phyloP scores from a whole-genome alignment of 2,329 filamentous ascomycete genomes.

The Trichophyton rubrum region DNA sequence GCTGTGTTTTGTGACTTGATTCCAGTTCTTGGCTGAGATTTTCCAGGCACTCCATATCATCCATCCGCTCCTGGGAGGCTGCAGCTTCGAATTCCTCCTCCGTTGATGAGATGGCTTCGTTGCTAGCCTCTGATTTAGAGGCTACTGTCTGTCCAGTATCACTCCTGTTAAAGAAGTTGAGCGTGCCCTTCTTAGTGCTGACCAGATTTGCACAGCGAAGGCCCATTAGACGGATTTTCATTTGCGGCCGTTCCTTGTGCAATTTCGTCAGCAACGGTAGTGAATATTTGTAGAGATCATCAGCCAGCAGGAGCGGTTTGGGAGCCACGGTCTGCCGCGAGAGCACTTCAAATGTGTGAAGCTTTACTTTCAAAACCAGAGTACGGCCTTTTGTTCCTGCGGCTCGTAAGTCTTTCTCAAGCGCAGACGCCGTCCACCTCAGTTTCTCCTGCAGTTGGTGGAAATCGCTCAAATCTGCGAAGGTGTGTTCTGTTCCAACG shows the following conservation, averaged over 20 bases:
- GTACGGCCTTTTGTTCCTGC: slow-evolving; percentile 84
- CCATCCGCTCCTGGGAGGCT: slow-evolving; percentile 46
- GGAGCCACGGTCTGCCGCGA: slow-evolving; percentile 69
- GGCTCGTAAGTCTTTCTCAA: slow-evolving; percentile 70
- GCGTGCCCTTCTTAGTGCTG: slow-evolving; percentile 65
- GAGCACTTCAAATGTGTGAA: slow-evolving; percentile 85
- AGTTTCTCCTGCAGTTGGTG: slow-evolving; percentile 62
- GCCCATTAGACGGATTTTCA: slow-evolving; percentile 78
- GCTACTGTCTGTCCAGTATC: slow-evolving; percentile 17
- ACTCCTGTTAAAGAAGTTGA: slow-evolving; percentile 69
- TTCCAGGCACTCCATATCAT: slow-evolving; percentile 51
- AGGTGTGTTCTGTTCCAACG: slow-evolving; percentile 87
- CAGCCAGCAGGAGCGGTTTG: slow-evolving; percentile 56
- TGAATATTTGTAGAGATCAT: slow-evolving; percentile 71
- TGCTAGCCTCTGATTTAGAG: background rate
- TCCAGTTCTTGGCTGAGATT: slow-evolving; percentile 45
- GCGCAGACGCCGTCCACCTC: slow-evolving; percentile 64
- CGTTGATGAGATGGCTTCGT: slow-evolving; percentile 2
- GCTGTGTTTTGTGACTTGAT: background rate
- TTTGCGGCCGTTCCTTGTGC: slow-evolving; percentile 65
- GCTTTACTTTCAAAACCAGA: slow-evolving; percentile 78
- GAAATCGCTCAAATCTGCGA: slow-evolving; percentile 62
- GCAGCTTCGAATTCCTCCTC: slow-evolving; percentile 23
- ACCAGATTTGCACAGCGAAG: slow-evolving; percentile 77
- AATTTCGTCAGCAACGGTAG: slow-evolving; percentile 74